Conservation (phyloP, 345 rosid genomes). For the Gossypium anomalum region DNA sequence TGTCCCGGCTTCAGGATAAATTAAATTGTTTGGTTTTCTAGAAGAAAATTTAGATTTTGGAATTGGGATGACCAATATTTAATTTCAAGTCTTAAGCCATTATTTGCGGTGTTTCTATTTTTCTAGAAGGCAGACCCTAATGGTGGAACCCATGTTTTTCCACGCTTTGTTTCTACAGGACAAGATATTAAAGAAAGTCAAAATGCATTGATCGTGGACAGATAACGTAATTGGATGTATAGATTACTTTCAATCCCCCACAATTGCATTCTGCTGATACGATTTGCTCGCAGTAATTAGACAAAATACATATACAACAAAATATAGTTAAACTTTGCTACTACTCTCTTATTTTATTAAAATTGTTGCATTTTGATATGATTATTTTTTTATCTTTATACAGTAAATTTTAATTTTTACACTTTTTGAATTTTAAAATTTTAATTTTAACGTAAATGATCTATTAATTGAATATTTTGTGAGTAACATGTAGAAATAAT, state of each 20-base stretch:
- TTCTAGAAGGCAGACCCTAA: not conserved
- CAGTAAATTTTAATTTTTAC: no score
- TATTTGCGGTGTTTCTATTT: not conserved
- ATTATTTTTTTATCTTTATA: no score
- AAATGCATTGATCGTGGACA: not conserved
- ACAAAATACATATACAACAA: no score
- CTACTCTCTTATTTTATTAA: no score
- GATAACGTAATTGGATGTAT: not conserved
- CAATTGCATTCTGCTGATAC: not conserved
- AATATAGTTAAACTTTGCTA: no score
- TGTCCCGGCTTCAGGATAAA: no score
- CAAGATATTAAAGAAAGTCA: not conserved
- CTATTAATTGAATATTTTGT: rapidly evolving
- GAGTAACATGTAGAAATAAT: no score
- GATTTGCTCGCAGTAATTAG: not conserved
- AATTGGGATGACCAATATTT: not conserved
- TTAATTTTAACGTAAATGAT: no score
- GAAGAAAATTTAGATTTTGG: not conserved
- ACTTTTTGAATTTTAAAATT: no score
- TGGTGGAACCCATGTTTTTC: not conserved
- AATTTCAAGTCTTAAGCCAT: not conserved
- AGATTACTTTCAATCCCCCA: not conserved
- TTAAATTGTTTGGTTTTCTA: not conserved
- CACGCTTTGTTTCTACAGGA: not conserved
- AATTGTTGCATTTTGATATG: no score